Base-by-base conservation (phyloP, 768 basidiomycete species). In the Guyanaporus albipodus region DNA sequence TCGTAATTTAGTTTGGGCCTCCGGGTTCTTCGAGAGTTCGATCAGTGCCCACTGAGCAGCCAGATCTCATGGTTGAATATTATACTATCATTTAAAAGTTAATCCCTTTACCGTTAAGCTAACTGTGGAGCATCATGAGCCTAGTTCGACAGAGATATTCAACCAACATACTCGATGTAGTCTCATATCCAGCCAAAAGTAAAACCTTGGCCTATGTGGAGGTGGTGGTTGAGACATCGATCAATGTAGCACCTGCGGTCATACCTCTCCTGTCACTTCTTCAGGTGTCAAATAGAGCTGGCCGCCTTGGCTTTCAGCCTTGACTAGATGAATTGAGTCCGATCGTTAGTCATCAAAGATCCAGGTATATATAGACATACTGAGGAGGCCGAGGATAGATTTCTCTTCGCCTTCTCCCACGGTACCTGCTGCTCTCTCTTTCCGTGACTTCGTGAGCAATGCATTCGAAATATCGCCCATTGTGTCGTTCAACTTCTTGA, bases 31-130 rank as follows among this genome's bases (percentile, higher is more conserved):
- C 7, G 69, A 68, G 1, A 83, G 73, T 55, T 82, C 81, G 26
- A 82, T 75, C 0, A 83, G 64, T 3, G 79, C 75, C 79, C 80
- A 83, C 57, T 58, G 27, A 14, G 17, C 12, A 39, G 10, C 0
- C 19, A 35, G 17, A 18, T 8, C 28, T 35, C 12, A 15, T 3
- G 12, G 37, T 26, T 23, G 17, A 4, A 35, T 1, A 8, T 53
- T 6, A 48, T 1, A 7, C 5, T 27, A n/a, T 17, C 8, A 19
- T 37, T 18, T 6, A 10, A n/a, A 4, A 6, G 17, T n/a, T n/a
- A n/a, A 3, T 14, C 8, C 12, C 18, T 33, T 12, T 49, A 54
- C 52, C 38, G 52, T 54, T n/a, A 54, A 32, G 31, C 52, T 54
- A 26, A 54, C 52, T 7, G 12, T 6, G 9, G 32, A 26, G 19